Base-by-base conservation (phyloP, 1,284 basidiomycete genomes). In the Apiotrichum laibachii region DNA sequence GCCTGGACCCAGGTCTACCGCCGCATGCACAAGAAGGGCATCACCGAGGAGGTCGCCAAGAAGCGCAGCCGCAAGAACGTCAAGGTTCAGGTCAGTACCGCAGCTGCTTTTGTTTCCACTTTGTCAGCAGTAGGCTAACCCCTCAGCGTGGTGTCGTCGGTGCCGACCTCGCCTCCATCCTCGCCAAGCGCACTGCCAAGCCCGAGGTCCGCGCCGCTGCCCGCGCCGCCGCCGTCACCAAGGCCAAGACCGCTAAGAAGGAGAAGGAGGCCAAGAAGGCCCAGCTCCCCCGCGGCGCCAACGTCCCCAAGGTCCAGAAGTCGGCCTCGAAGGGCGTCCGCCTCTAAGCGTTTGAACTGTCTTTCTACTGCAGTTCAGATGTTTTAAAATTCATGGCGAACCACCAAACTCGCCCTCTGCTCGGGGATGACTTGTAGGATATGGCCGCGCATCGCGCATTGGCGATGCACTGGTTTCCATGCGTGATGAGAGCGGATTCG, bases 21-120 rank as follows among this genome's bases (percentile, higher is more conserved):
- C 72, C 72, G 92, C 73, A 93, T 97, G 88, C 96, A 99, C 87
- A 97, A 96, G 88, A 99, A 99, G 89, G 95, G 94, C 80, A 86
- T 99, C 79, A 93, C 93, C 56, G 95, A 99, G 83, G 95, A 99
- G 81, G 88, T 94, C 57, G 91, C 93, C 77, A 99, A 98, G 92
- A 97, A 96, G 85, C 90, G 94, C 72, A 91, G 90, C 60, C 90
- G 94, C 81, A 88, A 89, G 81, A 94, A 92, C 66, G 92, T 98
- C 77, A 99, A 99, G 85, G 88, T 93, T 84, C 77, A 78, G 74
- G 77, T 79, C 61, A 55, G 77, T 72, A 31, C 26, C 26, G 5
- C 33, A 19, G 33, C 26, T 10, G 12, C n/a, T 9, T 12, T 5
- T 34, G 26, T 10, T n/a, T 22, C 37, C 31, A 11, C 26, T 5